Conservation (phyloP, 108 stramenopile species). For the Cyclotella distinguenda region DNA sequence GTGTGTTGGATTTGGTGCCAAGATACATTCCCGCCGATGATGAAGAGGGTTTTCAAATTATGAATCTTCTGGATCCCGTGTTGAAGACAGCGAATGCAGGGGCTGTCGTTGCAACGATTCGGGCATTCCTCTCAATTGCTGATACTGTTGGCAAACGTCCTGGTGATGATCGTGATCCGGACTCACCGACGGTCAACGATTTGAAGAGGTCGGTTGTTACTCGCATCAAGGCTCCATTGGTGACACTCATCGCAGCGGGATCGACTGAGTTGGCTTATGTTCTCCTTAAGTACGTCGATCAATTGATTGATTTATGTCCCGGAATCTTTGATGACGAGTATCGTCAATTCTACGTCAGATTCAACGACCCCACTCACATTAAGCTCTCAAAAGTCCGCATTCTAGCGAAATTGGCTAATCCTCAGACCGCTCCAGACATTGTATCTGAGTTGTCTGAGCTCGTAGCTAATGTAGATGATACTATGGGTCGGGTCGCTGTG, state of each 20-base stretch:
- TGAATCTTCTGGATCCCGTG: slow-evolving; percentile 99
- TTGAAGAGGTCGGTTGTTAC: slow-evolving; percentile 88
- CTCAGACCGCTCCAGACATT: slow-evolving; percentile 89
- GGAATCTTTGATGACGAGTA: slow-evolving; percentile 97
- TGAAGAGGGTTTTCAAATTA: slow-evolving; percentile 95
- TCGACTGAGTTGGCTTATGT: slow-evolving; percentile 87
- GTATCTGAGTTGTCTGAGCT: slow-evolving; percentile 94
- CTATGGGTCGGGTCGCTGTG: slow-evolving; percentile 85
- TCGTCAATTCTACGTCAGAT: slow-evolving; percentile 95
- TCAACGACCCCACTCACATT: slow-evolving; percentile 92
- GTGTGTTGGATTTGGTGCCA: slow-evolving; percentile 92
- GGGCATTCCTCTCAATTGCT: slow-evolving; percentile 92
- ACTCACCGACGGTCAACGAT: slow-evolving; percentile 44
- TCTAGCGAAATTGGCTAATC: slow-evolving; percentile 89
- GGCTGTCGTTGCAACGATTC: slow-evolving; percentile 93
- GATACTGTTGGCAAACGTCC: slow-evolving; percentile 69
- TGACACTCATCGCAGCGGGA: slow-evolving; percentile 90
- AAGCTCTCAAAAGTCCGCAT: slow-evolving; percentile 94
- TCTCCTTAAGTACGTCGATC: slow-evolving; percentile 92
- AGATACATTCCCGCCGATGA: slow-evolving; percentile 91
- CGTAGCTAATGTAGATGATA: slow-evolving; percentile 81
- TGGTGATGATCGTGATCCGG: slow-evolving; percentile 48
- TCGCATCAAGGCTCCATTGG: slow-evolving; percentile 93
- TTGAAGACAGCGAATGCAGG: slow-evolving; percentile 91
- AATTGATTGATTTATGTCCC: slow-evolving; percentile 88